Evolutionary conservation across 164 flowering plant genomes (phyloP).

Genomic region (Annona cherimola): DNA sequence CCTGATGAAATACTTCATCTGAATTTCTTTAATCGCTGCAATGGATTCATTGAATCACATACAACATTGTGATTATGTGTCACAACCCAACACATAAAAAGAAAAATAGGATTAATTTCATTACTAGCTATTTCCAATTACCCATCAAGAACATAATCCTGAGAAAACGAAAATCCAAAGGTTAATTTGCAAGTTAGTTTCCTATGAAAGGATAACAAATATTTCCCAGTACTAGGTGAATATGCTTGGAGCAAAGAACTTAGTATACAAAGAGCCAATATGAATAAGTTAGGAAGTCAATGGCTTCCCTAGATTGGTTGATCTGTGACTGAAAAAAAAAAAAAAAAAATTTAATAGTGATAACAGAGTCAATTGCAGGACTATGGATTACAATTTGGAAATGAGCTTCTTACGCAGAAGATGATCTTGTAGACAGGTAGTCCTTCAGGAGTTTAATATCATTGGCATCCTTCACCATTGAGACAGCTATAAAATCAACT

Average conservation of each 20-base stretch:
- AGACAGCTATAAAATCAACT: conserved; percentile 76
- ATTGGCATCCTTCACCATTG: conserved; percentile 68
- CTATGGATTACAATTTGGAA: neutral
- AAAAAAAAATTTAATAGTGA: neutral
- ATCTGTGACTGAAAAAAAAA: neutral
- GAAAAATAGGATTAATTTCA: no score
- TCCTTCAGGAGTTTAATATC: conserved; percentile 53
- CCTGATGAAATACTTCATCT: no score
- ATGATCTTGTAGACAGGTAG: conserved; percentile 50
- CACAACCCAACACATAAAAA: neutral
- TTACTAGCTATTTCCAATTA: no score
- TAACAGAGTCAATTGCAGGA: neutral
- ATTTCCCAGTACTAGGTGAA: neutral
- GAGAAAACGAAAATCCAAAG: neutral
- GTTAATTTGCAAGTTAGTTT: neutral
- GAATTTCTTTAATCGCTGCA: no score
- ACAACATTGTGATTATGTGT: no score
- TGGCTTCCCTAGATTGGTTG: neutral
- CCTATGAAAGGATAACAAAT: neutral
- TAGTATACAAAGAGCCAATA: neutral
- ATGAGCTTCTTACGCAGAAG: conserved; percentile 47
- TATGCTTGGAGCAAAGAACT: neutral
- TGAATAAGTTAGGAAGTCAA: neutral
- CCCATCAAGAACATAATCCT: neutral
- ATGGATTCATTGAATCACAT: neutral